Base-by-base conservation (phyloP, 208 protist genomes). In the Trypanosoma theileri region DNA sequence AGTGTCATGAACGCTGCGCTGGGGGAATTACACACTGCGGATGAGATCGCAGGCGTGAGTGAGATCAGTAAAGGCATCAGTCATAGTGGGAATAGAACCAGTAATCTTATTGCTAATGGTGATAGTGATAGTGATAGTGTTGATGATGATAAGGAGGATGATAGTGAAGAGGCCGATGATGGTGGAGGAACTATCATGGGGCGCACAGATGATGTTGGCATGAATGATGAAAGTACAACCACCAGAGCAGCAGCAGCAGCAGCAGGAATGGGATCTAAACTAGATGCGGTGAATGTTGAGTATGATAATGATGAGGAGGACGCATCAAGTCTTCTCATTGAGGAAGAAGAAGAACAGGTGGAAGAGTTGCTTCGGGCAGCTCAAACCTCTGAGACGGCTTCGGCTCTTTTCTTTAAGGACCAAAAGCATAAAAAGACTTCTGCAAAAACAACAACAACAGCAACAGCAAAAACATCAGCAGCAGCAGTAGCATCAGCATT, bases 221-320 rank as follows among this genome's bases (percentile, higher is more conserved):
- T 35, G 6, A 35, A 35, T 35, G 28, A 35, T 35, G 28, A 35
- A 35, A 35, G 28, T 6, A 1, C 28, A 35, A 35, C 28, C 6
- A 1, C 28, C 1, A 35, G 4, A 35, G 28, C 28, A 35, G 28
- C 4, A 35, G 6, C 6, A 35, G 6, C 28, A 35, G 28, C 1
- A 35, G 28, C 6, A n/a, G 24, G 40, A 44, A 46, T 1, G 59
- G 16, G 45, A 17, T 8, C 19, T 16, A 51, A 42, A 28, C 26
- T 19, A 17, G 24, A 55, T 24, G 50, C 19, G 0, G 53, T 14
- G 44, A 63, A 54, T n/a, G 16, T 31, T 22, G 59, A 60, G 3
- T 66, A 62, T 40, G 67, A 71, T 16, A 59, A 75, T 40, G 75
- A 80, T 50, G 57, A 72, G 12, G 75, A 73, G 0, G 63, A 66